Evolutionary conservation across 192 early-diverging fungal genomes (phyloP), one percentile per base, ranked within the genome.

Genomic region (Backusella tarrabulga): DNA sequence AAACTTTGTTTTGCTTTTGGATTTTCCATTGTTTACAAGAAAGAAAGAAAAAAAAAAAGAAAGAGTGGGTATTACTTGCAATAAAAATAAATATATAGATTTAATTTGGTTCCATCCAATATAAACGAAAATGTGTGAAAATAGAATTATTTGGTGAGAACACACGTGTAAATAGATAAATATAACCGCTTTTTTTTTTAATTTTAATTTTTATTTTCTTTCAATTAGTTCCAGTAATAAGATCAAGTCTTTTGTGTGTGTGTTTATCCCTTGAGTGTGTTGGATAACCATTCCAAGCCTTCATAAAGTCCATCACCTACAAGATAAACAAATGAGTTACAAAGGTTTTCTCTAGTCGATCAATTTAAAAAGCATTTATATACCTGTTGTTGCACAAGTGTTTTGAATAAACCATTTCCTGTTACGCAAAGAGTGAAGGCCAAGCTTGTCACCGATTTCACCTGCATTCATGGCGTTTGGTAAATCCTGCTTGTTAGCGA

Each of bases 401-500:
- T 91, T 90, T 88, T 97, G 95, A 83, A 99, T 95, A 87, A 92
- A 94, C 97, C 97, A 99, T 44, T 90, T 85, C 81, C 95, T 89
- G 81, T 90, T 88, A 79, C 90, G 88, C 68, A 97, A 85, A 76
- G 89, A 87, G 76, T 91, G 92, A 79, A 98, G 91, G 29, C 95
- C 93, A 66, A 98, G 93, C 88, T 95, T 93, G 83, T 98, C 96
- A 71, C 92, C 95, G 81, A 98, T 95, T 84, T 97, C 95, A 73
- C 91, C 88, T 75, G 94, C 93, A 82, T 88, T 93, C 95, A 98
- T 97, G 79, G 97, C 96, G 86, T 95, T 95, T 77, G 95, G 95
- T 76, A 97, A 85, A 90, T 99, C 97, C 85, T 99, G 97, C 88
- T 99, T 99, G 91, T 99, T 99, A 85, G 97, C 97, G 86, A 98